Base-by-base conservation (phyloP, 108 stramenopile genomes). In the Skeletonema potamos region DNA sequence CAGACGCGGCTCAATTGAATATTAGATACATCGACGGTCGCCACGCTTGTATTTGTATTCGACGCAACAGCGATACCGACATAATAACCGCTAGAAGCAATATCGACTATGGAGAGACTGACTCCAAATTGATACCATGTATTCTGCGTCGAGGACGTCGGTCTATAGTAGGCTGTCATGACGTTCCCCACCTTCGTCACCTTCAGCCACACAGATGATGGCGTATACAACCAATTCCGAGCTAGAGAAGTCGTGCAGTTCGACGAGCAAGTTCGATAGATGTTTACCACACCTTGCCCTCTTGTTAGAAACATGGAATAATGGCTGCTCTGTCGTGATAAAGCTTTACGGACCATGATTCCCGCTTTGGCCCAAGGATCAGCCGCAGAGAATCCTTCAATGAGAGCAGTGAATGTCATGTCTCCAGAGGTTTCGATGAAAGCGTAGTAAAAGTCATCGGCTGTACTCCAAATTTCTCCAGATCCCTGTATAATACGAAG, bases 391-490 rank as follows among this genome's bases (percentile, higher is more conserved):
- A 79, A 51, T 24, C 34, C 56, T 20, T 72, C 56, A 46, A 79
- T 22, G 18, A 72, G 54, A 17, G 66, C 60, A 7, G 72, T 61
- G 51, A 79, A 48, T 8, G 67, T 70, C 10, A 54, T 44, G 59
- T 79, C 78, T 0, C 78, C 78, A n/a, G 78, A 73, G 13, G 72
- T 79, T 51, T 72, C 70, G 6, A 79, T 32, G 43, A 57, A 73
- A 72, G 73, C 64, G 32, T 68, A 79, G 59, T 79, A 72, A 57
- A 79, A 73, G 11, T 17, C 61, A 64, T 79, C 78, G n/a, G 33
- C 24, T 17, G 44, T 29, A 43, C 37, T 26, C 66, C 61, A 68
- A 22, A 79, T 79, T 28, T 63, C 62, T 17, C 78, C 78, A 39
- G 54, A 57, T 11, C 61, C 78, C 41, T 54, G 34, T 54, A 79